Evolutionary conservation across 305 asterid genomes (phyloP), one percentile per base, ranked within the genome.

Genomic region (Stenogyne calaminthoides): DNA sequence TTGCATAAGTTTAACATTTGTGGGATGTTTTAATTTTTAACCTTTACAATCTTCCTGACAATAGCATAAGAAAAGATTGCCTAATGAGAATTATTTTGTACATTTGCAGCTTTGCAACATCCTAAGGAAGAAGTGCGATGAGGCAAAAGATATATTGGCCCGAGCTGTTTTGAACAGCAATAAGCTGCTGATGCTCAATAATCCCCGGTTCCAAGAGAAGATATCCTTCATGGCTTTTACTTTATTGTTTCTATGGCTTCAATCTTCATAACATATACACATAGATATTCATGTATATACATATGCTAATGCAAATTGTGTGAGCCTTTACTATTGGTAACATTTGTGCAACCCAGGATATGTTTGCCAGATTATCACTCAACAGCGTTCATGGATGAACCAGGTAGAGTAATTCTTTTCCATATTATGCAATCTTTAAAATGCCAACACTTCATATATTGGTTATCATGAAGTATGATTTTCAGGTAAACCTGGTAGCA

Each of bases 131-230:
- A 92, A 82, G 62, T 84, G 82, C 11, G 96, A 92, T 54, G 99
- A 89, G 78, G 98, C 97, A 2, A 92, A 92, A 72, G 97, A 92
- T 49, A 22, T 88, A 62, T 51, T 92, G 77, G 96, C 85, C 64
- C 89, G 78, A 75, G 92, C 91, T 75, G 72, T 86, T 69, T 89
- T 95, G 75, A 92, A 82, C 88, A 92, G 80, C 89, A 92, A 90
- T 81, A 89, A 84, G 84, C 79, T 92, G 74, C 88, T 92, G 79
- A 67, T 95, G 91, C 92, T 95, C 81, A 82, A 88, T 74, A 87
- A 78, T 85, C 96, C 96, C 81, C 76, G 67, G 64, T 76, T 86
- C 34, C 85, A 87, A 11, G 84, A 85, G 82, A 94, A 87, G 86
- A 91, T 91, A 94, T 94, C 98, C 98, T 94, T 87, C 75, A 56